Evolutionary conservation across 2,329 filamentous ascomycete species (phyloP), one percentile per base, ranked within the genome.

Genomic region (Pestalotiopsis sp.): DNA sequence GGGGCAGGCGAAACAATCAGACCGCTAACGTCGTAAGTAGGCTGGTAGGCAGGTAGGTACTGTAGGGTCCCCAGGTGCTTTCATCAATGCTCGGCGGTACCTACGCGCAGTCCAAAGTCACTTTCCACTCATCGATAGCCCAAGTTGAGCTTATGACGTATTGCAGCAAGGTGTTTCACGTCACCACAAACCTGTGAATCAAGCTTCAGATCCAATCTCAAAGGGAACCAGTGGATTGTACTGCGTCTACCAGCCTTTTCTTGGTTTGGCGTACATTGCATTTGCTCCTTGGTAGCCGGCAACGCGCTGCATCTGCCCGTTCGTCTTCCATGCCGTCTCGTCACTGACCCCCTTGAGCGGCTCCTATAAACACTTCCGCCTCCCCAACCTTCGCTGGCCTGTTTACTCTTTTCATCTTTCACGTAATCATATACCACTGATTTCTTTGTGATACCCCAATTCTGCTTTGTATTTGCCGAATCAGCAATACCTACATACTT

Each of bases 91-190:
- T 27, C 11, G 27, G 23, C 23, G 23, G 23, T 52, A 20, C 57
- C 23, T 59, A 36, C 17, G 31, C 13, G 31, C 11, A n/a, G 12
- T 36, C 31, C 59, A 14, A 27, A 20, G 13, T 13, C 27, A 27
- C 40, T 13, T 60, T 20, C 25, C 40, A 59, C 65, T 38, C n/a
- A 52, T 52, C 45, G 45, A 52, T 60, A 20, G 41, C 45, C 25
- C 40, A 17, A 27, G 58, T 52, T 52, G 45, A 52, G 45, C 45
- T 65, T 65, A 69, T 69, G 68, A 69, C 68, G 68, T 69, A 69
- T 27, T 45, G 38, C 60, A 60, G 59, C 60, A 38, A 45, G 49
- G 52, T 66, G 64, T 69, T 67, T 67, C 68, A 69, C 68, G 68
- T 69, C 68, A 69, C 65, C 65, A 69, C 59, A 36, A 52, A 40